Evolutionary conservation across 768 basidiomycete species (phyloP).

Genomic region (Mycena amicta): DNA sequence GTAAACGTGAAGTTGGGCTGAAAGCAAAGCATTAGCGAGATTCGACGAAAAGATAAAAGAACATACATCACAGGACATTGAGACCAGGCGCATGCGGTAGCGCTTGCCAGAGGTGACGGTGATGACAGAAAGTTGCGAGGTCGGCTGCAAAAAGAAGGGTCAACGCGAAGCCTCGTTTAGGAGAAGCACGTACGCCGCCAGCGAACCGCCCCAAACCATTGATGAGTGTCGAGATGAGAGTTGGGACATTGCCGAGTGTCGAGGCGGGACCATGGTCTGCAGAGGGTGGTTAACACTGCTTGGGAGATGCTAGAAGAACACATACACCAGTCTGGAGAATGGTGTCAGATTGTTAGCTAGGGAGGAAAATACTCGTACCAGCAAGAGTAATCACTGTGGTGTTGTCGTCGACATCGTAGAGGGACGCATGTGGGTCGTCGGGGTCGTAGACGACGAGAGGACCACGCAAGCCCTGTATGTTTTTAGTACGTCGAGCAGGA

Average conservation of each 20-base stretch:
- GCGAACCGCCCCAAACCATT: not conserved
- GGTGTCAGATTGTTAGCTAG: too few species aligned
- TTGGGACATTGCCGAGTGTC: not conserved
- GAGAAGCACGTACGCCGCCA: too few species aligned
- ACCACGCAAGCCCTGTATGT: constrained; percentile 43
- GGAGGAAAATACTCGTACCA: constrained; percentile 45
- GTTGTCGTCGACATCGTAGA: constrained; percentile 33
- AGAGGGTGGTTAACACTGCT: too few species aligned
- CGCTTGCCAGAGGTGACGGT: constrained; percentile 45
- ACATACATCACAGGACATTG: constrained; percentile 42
- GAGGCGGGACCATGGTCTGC: constrained; percentile 1
- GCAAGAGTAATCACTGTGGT: constrained; percentile 37
- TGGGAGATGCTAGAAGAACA: too few species aligned
- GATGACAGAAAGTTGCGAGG: constrained; percentile 1
- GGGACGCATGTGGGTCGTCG: constrained; percentile 12
- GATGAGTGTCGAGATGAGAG: constrained; percentile 7
- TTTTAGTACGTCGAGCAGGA: constrained; percentile 40
- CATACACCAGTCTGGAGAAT: too few species aligned
- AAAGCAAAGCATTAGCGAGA: not conserved
- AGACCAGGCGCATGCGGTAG: constrained; percentile 56
- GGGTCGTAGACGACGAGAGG: constrained; percentile 36
- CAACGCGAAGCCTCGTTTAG: too few species aligned
- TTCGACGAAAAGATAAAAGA: not conserved
- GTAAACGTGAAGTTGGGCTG: constrained; percentile 42
- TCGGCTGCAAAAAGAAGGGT: too few species aligned